phyloP scores from a whole-genome alignment of 23 red algal genomes.

The Gracilaria vermiculophylla region DNA sequence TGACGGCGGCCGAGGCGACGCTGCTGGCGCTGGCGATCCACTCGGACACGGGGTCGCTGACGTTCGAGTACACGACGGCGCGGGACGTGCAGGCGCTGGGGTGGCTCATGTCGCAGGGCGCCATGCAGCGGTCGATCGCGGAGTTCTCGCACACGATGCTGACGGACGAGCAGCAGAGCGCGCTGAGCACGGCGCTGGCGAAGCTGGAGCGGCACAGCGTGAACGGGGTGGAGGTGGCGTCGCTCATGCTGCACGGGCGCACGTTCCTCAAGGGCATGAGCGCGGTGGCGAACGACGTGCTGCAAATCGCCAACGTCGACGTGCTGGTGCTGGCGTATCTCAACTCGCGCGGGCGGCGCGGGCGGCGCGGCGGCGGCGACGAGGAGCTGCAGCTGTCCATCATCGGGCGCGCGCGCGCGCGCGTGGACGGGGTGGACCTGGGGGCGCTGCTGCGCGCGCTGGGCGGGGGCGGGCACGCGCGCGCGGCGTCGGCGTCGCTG shows the following conservation, averaged over 20 bases:
- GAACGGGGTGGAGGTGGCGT: slow-evolving; percentile 57
- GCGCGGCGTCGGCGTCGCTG: slow-evolving; percentile 62
- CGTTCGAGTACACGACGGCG: slow-evolving; percentile 67
- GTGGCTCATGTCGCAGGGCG: slow-evolving; percentile 72
- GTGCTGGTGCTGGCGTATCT: slow-evolving; percentile 61
- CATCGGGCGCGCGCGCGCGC: slow-evolving; percentile 69
- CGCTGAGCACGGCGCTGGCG: slow-evolving; percentile 46
- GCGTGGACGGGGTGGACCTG: slow-evolving; percentile 70
- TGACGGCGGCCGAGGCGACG: slow-evolving; percentile 77
- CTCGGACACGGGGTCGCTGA: slow-evolving; percentile 76
- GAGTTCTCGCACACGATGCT: slow-evolving; percentile 69
- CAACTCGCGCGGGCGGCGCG: slow-evolving; percentile 38
- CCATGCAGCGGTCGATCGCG: slow-evolving; percentile 67
- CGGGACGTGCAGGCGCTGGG: slow-evolving; percentile 71
- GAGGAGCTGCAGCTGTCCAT: slow-evolving; percentile 55
- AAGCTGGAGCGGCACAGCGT: slow-evolving; percentile 14
- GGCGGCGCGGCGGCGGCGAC: background rate
- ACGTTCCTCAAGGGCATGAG: slow-evolving; percentile 74
- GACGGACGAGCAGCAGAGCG: slow-evolving; percentile 56
- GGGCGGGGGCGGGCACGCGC: slow-evolving; percentile 76
- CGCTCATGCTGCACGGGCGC: slow-evolving; percentile 13
- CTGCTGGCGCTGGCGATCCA: slow-evolving; percentile 82
- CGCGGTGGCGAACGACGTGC: slow-evolving; percentile 55
- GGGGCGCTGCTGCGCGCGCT: background rate
- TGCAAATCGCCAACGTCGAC: slow-evolving; percentile 77